Evolutionary conservation across 108 stramenopile species (phyloP).

Genomic region (Skeletonema marinoi): DNA sequence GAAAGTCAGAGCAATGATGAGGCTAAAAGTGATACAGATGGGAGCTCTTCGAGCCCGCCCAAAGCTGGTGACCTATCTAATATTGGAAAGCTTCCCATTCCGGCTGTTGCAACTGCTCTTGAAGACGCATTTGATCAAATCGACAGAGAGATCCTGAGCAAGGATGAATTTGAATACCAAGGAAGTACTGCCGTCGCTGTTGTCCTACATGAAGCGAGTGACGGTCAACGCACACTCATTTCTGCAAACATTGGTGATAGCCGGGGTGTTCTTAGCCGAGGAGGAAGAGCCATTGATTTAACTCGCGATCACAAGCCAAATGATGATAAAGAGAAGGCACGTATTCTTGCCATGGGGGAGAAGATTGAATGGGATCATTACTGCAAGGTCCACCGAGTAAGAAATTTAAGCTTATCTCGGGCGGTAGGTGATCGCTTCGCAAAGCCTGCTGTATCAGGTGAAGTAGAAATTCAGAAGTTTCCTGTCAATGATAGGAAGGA

Average conservation of each 20-base stretch:
- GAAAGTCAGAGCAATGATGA: constrained; percentile 45
- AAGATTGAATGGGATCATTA: constrained; percentile 62
- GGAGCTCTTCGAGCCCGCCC: constrained; percentile 2
- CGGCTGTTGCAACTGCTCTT: constrained; percentile 64
- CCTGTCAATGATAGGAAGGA: constrained; percentile 46
- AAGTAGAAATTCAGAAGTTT: constrained; percentile 69
- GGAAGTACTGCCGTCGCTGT: constrained; percentile 95
- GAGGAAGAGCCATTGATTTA: constrained; percentile 70
- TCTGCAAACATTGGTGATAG: constrained; percentile 97
- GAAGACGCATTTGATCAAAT: constrained; percentile 65
- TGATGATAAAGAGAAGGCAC: constrained; percentile 56
- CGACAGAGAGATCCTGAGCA: constrained; percentile 63
- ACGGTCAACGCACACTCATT: constrained; percentile 75
- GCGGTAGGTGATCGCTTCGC: constrained; percentile 79
- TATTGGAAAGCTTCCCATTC: constrained; percentile 50
- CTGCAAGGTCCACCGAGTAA: constrained; percentile 60
- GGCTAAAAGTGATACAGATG: background rate
- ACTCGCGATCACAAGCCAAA: constrained; percentile 83
- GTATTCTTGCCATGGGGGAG: constrained; percentile 69
- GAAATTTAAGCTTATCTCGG: constrained; percentile 80
- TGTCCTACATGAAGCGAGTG: constrained; percentile 69
- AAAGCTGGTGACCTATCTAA: constrained; percentile 28
- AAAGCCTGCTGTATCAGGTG: constrained; percentile 73
- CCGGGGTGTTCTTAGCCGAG: constrained; percentile 83
- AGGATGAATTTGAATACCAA: constrained; percentile 71